Conservation (phyloP, 208 protist genomes). For the Leishmania gerbilli region DNA sequence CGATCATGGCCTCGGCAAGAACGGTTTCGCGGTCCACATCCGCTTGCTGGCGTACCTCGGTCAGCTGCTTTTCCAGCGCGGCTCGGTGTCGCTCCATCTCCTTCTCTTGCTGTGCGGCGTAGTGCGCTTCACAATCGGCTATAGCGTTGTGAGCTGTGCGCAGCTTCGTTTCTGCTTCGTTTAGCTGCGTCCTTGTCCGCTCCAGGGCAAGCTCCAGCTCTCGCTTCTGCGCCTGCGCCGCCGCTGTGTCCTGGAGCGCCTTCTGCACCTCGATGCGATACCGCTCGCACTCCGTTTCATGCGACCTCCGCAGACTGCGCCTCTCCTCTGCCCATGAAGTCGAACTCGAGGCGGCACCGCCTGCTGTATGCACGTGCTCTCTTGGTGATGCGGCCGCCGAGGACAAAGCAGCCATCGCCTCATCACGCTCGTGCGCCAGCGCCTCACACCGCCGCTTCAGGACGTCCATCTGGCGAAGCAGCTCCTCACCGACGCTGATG, state of each 20-base stretch:
- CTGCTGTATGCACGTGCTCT: background rate
- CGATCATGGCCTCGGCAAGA: conserved; percentile 36
- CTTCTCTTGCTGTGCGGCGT: conserved; percentile 18
- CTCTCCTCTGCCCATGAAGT: conserved; percentile 15
- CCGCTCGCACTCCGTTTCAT: conserved; percentile 24
- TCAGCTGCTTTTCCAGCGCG: conserved; percentile 8
- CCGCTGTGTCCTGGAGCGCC: conserved; percentile 15
- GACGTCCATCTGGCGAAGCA: conserved; percentile 67
- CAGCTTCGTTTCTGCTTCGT: conserved; percentile 24
- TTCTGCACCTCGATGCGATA: conserved; percentile 28
- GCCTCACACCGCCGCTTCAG: conserved; percentile 53
- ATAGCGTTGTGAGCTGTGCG: conserved; percentile 15
- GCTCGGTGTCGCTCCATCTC: conserved; percentile 29
- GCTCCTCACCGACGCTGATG: conserved; percentile 77
- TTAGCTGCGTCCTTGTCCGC: conserved; percentile 5
- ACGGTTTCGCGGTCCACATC: conserved; percentile 30
- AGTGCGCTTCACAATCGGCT: conserved; percentile 11
- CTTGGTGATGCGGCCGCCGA: background rate
- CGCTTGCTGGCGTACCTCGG: conserved; percentile 20
- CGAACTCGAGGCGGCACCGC: background rate
- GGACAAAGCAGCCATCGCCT: conserved; percentile 15
- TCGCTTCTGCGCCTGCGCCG: conserved; percentile 11
- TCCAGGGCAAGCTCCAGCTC: conserved; percentile 19
- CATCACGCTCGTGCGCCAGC: conserved; percentile 61
- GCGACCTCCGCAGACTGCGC: background rate